Evolutionary conservation across 1,284 basidiomycete genomes (phyloP), one percentile per base, ranked within the genome.

Genomic region (Tilletia indica): DNA sequence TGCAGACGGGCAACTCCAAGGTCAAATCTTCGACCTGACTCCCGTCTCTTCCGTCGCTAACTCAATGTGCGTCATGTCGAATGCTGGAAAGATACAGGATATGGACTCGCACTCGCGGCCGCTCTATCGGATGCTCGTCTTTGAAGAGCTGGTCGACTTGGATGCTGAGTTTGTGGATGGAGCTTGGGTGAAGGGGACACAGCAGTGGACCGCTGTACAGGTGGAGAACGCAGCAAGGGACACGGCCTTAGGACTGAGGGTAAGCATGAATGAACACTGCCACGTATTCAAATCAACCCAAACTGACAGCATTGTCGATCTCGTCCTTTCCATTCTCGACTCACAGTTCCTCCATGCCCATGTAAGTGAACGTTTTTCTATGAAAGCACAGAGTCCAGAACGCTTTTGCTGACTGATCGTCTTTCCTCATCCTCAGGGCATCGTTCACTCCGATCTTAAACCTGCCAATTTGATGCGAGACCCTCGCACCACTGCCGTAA

Each of bases 391-490:
- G 21, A 31, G n/a, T 31, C 14, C 42, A 45, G 42, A 14, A 9
- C 8, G 38, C 64, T 25, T 16, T 36, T 19, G 19, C 70, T 31
- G 21, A 19, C 34, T 21, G 16, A 9, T 34, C 34, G 16, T 3
- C 54, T 68, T 67, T 2, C 19, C 63, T 73, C 71, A 77, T 78
- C 51, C 68, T 78, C 78, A 80, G 72, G 72, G 73, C 39, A 74
- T 80, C 36, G 79, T 76, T 48, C 79, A 80, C 71, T 77, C 78
- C 51, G 79, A 80, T 58, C 67, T 80, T 58, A 80, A 80, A 63
- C 79, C 79, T 2, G 77, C 78, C 48, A 80, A 80, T 66, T 68
- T 80, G 34, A 80, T 80, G 79, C 72, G 76, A 1, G 77, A 79
- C 61, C 74, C 79, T 11, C 73, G 74, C 58, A 78, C 77, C 0